phyloP scores from a whole-genome alignment of 257 asterid species.

The Plantago major region DNA sequence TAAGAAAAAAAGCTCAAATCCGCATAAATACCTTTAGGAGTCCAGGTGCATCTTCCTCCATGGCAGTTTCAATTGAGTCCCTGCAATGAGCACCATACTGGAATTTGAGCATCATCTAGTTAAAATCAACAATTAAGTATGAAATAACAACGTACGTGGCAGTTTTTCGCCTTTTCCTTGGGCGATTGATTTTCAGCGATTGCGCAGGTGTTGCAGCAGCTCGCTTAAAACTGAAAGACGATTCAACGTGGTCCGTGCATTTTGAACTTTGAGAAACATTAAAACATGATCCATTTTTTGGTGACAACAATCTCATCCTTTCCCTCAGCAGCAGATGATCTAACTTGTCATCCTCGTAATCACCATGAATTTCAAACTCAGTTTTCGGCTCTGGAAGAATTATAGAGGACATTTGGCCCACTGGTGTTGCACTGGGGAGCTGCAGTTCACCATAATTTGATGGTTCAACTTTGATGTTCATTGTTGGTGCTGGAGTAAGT shows the following conservation, averaged over 20 bases:
- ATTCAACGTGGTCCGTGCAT: conserved; percentile 26
- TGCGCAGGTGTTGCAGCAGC: conserved; percentile 34
- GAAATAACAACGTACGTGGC: conserved; percentile 51
- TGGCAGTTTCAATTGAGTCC: conserved; percentile 78
- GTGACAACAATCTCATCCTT: conserved; percentile 52
- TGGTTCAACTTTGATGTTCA: conserved; percentile 48
- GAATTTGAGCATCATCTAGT: not conserved
- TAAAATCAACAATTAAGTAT: not conserved
- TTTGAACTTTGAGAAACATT: conserved; percentile 23
- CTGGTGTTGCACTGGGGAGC: conserved; percentile 21
- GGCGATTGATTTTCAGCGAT: conserved; percentile 35
- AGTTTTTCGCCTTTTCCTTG: conserved; percentile 74
- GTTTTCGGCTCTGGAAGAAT: conserved; percentile 29
- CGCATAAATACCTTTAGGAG: conserved; percentile 62
- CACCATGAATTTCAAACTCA: conserved; percentile 36
- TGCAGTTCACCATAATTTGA: conserved; percentile 23
- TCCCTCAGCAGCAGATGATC: conserved; percentile 69
- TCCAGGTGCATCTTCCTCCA: conserved; percentile 99
- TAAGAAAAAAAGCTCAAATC: conserved; percentile 20
- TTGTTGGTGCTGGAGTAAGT: conserved; percentile 22
- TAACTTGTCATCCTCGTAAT: conserved; percentile 43
- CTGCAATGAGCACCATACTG: conserved; percentile 40
- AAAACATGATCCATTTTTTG: conserved; percentile 30
- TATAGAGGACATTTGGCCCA: conserved; percentile 24
- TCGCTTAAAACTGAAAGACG: conserved; percentile 29